phyloP scores from a whole-genome alignment of 2,329 filamentous ascomycete species.

The Paraphoma sp. region DNA sequence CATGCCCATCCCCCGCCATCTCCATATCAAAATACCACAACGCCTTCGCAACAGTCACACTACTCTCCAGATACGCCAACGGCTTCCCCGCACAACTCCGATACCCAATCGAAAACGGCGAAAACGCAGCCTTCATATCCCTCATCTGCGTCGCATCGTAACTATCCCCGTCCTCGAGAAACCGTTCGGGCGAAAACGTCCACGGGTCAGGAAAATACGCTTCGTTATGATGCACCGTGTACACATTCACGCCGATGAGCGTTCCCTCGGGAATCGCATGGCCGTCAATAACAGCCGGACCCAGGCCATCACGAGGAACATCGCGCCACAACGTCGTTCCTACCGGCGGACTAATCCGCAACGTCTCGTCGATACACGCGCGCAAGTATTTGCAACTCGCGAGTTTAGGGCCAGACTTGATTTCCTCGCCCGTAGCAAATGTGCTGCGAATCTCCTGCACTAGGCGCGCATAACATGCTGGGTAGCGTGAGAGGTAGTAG shows the following conservation, averaged over 20 bases:
- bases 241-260: background rate
- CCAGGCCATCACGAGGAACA: background rate
- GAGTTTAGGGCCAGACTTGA: conserved; percentile 17
- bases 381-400: conserved; percentile 20
- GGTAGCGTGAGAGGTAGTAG: conserved; percentile 47
- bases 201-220: conserved; percentile 6
- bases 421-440: conserved; percentile 20
- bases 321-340: conserved; percentile 19
- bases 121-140: conserved; percentile 1
- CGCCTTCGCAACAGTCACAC: background rate
- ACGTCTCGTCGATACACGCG: conserved; percentile 34
- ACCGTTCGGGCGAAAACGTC: conserved; percentile 7
- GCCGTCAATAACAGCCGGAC: background rate
- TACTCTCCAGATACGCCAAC: conserved; percentile 7
- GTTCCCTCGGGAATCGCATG: background rate
- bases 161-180: background rate
- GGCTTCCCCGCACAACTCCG: conserved; percentile 6
- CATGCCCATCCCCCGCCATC: background rate
- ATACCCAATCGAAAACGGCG: conserved; percentile 6
- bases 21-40: conserved; percentile 1
- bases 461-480: conserved; percentile 21
- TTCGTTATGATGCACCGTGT: background rate
- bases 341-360: conserved; percentile 29
- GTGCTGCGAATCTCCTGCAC: conserved; percentile 20
- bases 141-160: background rate